Evolutionary conservation across 2,329 filamentous ascomycete genomes (phyloP).

Genomic region (Verticillium nonalfalfae): DNA sequence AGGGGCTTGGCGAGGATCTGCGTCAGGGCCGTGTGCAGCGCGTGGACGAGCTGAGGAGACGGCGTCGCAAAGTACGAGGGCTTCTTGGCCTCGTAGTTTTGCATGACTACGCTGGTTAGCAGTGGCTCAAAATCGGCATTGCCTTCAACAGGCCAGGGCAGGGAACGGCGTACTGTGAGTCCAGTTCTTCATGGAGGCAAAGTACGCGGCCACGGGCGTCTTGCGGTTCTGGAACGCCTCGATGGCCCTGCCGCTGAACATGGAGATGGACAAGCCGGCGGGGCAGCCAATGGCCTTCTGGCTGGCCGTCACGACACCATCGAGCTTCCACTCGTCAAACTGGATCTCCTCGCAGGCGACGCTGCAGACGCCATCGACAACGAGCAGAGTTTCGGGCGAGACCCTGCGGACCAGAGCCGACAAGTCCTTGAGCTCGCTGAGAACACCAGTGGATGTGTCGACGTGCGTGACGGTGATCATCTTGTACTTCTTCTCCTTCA

Average conservation of each 20-base stretch:
- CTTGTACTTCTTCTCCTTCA: constrained; percentile 91
- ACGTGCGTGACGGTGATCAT: constrained; percentile 92
- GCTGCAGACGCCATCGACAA: constrained; percentile 96
- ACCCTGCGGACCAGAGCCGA: constrained; percentile 78
- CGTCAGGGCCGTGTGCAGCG: constrained; percentile 79
- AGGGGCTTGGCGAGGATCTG: constrained; percentile 81
- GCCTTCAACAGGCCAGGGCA: background rate
- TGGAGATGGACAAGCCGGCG: constrained; percentile 87
- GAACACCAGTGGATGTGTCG: constrained; percentile 92
- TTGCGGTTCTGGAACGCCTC: constrained; percentile 74
- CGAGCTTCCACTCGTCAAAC: constrained; percentile 91
- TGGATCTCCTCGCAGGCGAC: constrained; percentile 93
- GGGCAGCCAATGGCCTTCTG: constrained; percentile 97
- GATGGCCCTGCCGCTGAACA: constrained; percentile 86
- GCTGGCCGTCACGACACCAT: constrained; percentile 87
- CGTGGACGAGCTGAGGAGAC: constrained; percentile 87
- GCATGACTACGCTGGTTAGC: constrained; percentile 62
- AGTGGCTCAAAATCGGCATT: constrained; percentile 5
- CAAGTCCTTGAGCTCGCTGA: constrained; percentile 82
- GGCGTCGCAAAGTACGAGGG: constrained; percentile 97
- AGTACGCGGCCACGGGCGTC: constrained; percentile 80
- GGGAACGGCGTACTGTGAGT: constrained; percentile 57
- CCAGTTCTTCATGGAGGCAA: constrained; percentile 97
- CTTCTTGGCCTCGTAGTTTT: constrained; percentile 98
- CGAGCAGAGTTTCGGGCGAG: constrained; percentile 82